phyloP scores from a whole-genome alignment of 768 basidiomycete genomes.

The Lactifluus volemus region DNA sequence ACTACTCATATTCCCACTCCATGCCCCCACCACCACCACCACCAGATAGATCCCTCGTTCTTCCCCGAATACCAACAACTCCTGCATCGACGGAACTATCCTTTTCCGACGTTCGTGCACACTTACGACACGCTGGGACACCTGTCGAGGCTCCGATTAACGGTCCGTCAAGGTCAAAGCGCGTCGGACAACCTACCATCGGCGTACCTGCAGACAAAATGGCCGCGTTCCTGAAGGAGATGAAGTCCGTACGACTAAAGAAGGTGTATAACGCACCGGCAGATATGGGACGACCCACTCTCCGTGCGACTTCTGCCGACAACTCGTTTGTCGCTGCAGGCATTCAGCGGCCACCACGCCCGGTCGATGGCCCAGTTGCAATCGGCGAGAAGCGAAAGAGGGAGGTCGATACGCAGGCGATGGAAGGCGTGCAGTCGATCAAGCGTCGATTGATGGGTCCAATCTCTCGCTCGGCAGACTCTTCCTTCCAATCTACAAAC shows the following conservation, averaged over 20 bases:
- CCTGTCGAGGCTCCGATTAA: constrained; percentile 68
- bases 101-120: constrained; percentile 56
- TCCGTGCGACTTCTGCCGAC: constrained; percentile 2
- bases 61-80: constrained; percentile 16
- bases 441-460: constrained; percentile 13
- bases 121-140: constrained; percentile 45
- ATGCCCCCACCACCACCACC: constrained; percentile 17
- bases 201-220: constrained; percentile 76
- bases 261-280: constrained; percentile 37
- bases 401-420: not conserved
- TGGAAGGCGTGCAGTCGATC: not conserved
- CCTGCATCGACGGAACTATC: constrained; percentile 29
- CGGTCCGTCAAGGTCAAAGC: constrained; percentile 28
- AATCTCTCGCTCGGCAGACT: constrained; percentile 2
- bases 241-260: constrained; percentile 64
- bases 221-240: constrained; percentile 71
- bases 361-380: not conserved
- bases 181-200: constrained; percentile 55
- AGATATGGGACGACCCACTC: constrained; percentile 16
- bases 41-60: constrained; percentile 16
- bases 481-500: constrained; percentile 2
- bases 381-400: constrained; percentile 17
- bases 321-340: not conserved
- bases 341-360: constrained; percentile 12
- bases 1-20: not conserved